Evolutionary conservation across 805 yeast species (phyloP).

Genomic region (Wickerhamiella azyma): DNA sequence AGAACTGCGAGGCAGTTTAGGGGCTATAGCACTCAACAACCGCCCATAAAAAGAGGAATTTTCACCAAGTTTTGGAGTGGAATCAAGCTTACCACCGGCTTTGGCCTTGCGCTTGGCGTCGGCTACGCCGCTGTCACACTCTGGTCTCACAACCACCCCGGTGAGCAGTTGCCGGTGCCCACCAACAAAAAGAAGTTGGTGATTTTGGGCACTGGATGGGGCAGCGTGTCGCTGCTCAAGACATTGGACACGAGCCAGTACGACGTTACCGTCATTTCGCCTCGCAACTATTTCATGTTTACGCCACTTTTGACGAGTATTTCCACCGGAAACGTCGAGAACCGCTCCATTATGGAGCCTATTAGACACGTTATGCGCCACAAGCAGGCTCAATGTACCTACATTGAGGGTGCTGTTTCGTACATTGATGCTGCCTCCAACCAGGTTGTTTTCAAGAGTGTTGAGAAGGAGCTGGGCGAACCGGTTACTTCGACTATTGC

Average conservation of each 20-base stretch:
- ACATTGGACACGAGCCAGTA: conserved; percentile 73
- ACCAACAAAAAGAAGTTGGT: conserved; percentile 61
- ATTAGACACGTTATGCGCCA: conserved; percentile 73
- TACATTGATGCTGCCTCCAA: conserved; percentile 63
- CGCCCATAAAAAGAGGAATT: neutral
- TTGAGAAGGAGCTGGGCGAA: conserved; percentile 17
- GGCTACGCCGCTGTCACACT: conserved; percentile 47
- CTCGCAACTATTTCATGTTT: conserved; percentile 88
- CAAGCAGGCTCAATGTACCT: conserved; percentile 61
- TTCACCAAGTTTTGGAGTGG: conserved; percentile 1
- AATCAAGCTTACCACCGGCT: conserved; percentile 9
- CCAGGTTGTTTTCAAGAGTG: conserved; percentile 37
- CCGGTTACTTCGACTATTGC: conserved; percentile 32
- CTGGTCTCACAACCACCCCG: conserved; percentile 27
- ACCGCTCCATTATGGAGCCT: conserved; percentile 86
- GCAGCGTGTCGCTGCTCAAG: conserved; percentile 72
- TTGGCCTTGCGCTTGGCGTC: conserved; percentile 28
- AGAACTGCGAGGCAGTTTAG: neutral
- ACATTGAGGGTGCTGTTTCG: conserved; percentile 83
- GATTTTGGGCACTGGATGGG: conserved; percentile 77
- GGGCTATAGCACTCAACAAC: neutral
- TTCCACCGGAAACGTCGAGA: conserved; percentile 85
- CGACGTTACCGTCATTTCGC: conserved; percentile 81
- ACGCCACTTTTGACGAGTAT: conserved; percentile 93
- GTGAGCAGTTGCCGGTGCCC: conserved; percentile 32